Conservation (phyloP, 2,329 filamentous ascomycete species). For the Sordariomycetes sp. region DNA sequence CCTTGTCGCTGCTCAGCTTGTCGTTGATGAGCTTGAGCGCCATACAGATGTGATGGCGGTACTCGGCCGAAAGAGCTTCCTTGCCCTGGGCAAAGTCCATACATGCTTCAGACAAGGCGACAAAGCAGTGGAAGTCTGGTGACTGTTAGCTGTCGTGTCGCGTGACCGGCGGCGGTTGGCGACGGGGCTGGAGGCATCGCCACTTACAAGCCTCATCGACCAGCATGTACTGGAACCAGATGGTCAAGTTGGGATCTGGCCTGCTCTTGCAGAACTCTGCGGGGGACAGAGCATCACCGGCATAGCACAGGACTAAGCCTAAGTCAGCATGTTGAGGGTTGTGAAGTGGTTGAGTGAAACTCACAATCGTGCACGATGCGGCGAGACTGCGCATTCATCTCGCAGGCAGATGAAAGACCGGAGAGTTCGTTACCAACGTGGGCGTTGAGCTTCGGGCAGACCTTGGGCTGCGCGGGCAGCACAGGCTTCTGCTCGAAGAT, state of each 20-base stretch:
- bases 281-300: slow-evolving; percentile 2
- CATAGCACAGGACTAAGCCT: slow-evolving; percentile 2
- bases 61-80: slow-evolving; percentile 7
- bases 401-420: slow-evolving; percentile 1
- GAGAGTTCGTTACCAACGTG: slow-evolving; percentile 4
- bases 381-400: slow-evolving; percentile 5
- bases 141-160: neutral
- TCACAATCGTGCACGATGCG: slow-evolving; percentile 1
- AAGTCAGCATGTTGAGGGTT: neutral
- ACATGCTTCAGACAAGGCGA: slow-evolving; percentile 10
- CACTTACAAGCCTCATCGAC: slow-evolving; percentile 20
- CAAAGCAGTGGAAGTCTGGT: slow-evolving; percentile 16
- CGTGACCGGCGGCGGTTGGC: neutral
- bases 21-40: slow-evolving; percentile 17
- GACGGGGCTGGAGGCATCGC: neutral
- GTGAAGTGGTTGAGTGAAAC: neutral
- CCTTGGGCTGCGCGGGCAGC: neutral
- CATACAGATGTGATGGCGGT: slow-evolving; percentile 13
- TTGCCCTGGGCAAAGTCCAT: slow-evolving; percentile 3
- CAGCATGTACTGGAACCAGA: slow-evolving; percentile 16
- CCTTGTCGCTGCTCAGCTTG: slow-evolving; percentile 13
- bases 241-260: slow-evolving; percentile 4
- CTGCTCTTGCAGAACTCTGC: slow-evolving; percentile 2
- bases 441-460: neutral
- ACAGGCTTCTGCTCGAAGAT: no score